phyloP scores from a whole-genome alignment of 805 yeast species.

The Suhomyces sp. region DNA sequence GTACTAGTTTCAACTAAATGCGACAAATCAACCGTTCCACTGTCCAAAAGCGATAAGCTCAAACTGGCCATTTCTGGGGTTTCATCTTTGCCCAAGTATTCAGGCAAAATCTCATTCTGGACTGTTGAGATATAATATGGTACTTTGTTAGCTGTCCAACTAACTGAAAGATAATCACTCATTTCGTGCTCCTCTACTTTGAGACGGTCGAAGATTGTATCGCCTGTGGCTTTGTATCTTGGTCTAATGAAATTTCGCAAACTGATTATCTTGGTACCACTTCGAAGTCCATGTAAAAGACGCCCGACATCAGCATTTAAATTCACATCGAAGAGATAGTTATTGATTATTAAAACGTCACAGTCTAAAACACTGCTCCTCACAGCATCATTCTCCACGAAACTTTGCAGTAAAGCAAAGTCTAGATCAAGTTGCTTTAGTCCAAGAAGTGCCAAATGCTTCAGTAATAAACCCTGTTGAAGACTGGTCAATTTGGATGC shows the following conservation, averaged over 20 bases:
- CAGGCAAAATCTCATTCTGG: constrained; percentile 36
- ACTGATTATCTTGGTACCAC: constrained; percentile 78
- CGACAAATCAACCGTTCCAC: no score
- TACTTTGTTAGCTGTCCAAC: constrained; percentile 88
- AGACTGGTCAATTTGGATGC: constrained; percentile 67
- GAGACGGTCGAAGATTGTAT: constrained; percentile 62
- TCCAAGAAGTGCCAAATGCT: constrained; percentile 64
- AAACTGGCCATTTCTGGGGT: no score
- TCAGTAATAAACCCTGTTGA: constrained; percentile 59
- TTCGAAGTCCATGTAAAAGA: constrained; percentile 59
- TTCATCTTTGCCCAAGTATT: constrained; percentile 23
- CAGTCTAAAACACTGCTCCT: constrained; percentile 53
- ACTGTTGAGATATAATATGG: constrained; percentile 78
- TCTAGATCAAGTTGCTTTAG: constrained; percentile 54
- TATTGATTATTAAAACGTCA: constrained; percentile 76
- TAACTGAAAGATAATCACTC: constrained; percentile 71
- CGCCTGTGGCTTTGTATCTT: constrained; percentile 62
- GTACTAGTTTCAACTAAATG: no score
- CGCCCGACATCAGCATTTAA: constrained; percentile 67
- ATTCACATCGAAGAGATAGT: constrained; percentile 77
- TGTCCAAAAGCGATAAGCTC: no score
- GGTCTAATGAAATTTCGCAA: constrained; percentile 77
- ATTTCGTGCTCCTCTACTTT: constrained; percentile 57
- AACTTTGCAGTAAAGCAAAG: constrained; percentile 67
- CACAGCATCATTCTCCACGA: constrained; percentile 64